Evolutionary conservation across 495 filamentous ascomycete species (phyloP).

Genomic region (Viridothelium virens): DNA sequence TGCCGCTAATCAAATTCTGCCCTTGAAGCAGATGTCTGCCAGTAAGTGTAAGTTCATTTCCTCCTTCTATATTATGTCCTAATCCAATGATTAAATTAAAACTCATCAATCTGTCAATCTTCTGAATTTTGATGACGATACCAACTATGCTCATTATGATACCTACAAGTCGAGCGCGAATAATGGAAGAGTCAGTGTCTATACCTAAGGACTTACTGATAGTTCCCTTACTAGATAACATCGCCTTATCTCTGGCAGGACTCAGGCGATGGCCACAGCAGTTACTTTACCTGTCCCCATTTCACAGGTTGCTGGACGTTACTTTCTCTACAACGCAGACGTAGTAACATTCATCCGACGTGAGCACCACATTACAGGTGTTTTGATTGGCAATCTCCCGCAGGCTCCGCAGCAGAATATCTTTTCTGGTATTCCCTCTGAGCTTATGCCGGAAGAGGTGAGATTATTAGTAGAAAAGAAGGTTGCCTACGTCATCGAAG

Average conservation of each 20-base stretch:
- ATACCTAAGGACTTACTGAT: not conserved
- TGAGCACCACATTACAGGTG: slow-evolving; percentile 77
- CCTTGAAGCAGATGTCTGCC: too few species aligned
- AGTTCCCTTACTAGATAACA: not conserved
- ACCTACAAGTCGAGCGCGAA: not conserved
- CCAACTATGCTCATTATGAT: slow-evolving; percentile 34
- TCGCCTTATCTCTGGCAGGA: not conserved
- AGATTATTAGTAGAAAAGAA: slow-evolving; percentile 72
- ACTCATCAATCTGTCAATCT: slow-evolving; percentile 84
- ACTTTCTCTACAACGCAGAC: slow-evolving; percentile 82
- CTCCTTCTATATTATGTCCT: not conserved
- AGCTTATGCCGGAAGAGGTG: slow-evolving; percentile 87
- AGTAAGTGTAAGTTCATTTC: not conserved
- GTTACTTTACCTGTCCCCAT: slow-evolving; percentile 59
- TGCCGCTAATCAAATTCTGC: too few species aligned
- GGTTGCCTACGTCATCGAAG: slow-evolving; percentile 72
- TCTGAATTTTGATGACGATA: slow-evolving; percentile 46
- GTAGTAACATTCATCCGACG: slow-evolving; percentile 70
- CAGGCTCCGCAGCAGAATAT: slow-evolving; percentile 92
- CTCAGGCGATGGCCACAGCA: slow-evolving; percentile 23
- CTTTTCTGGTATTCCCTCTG: slow-evolving; percentile 78
- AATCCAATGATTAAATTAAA: slow-evolving; percentile 56
- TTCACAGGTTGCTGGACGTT: slow-evolving; percentile 69
- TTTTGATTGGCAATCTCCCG: slow-evolving; percentile 77
- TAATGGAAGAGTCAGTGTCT: not conserved